Base-by-base conservation (phyloP, 345 rosid species). In the Arabis hirsuta region DNA sequence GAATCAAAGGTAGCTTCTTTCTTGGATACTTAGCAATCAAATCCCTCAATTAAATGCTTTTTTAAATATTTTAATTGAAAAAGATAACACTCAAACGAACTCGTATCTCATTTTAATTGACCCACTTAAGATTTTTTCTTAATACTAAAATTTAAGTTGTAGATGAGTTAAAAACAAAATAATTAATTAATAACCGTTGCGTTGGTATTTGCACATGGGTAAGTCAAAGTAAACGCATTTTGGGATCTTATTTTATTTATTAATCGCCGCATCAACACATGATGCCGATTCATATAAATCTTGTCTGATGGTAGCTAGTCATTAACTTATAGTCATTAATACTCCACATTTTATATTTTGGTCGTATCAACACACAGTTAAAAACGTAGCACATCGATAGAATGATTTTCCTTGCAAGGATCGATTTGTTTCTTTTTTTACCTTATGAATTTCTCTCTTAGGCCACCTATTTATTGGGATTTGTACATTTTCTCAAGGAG, bases 371-470 rank as follows among this genome's bases (percentile, higher is more conserved):
- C 47, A 12, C 56, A 14, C 41, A 14, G 12, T 61, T 43, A 3
- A 12, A 42, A 42, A 43, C 41, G 41, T 22, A 22, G 24, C 32
- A 22, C 24, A 22, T 22, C 24, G 24, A 22, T 22, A 22, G 24
- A 22, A 22, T n/a, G n/a, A n/a, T n/a, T n/a, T n/a, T n/a, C n/a
- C n/a, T n/a, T n/a, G n/a, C 7, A 31, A 64, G 69, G 69, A 64
- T 64, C 56, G 6, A 27, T 44, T 27, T 45, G 50, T 27, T 24
- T 39, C 39, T 1, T 38, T 3, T 52, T 64, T 46, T 77, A 86
- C 93, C 97, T 87, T 22, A 91, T 88, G 55, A 89, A 89, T 63
- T 89, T 85, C 73, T 89, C 94, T 70, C 74, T 86, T 46, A 86
- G 86, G 61, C 91, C 97, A 62, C 86, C 92, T 31, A 86, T 89